Base-by-base conservation (phyloP, 2,329 filamentous ascomycete species). In the Pseudodiploospora longispora region DNA sequence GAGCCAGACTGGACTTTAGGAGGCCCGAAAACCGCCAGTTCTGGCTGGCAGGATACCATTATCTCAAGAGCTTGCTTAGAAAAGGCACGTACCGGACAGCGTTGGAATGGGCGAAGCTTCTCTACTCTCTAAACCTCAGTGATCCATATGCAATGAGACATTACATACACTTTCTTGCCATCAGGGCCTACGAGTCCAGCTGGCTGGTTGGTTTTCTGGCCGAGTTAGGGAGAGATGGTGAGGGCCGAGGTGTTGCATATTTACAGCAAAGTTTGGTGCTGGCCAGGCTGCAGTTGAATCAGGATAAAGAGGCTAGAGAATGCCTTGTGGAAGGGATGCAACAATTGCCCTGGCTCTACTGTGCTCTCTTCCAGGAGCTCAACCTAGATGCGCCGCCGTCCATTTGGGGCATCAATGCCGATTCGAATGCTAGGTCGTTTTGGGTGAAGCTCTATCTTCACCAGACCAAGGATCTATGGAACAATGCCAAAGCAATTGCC, bases 11-110 rank as follows among this genome's bases (percentile, higher is more conserved):
- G 7, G 80, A 91, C 57, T 97, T 96, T 59, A 67, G 74, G 19
- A 74, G 87, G 33, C 83, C 85, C 0, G 90, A 95, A 61, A 97
- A 97, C 61, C 78, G 93, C 36, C 91, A 97, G 62, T 82, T 98
- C 51, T 95, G 87, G 82, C 78, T 97, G 32, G 86, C 88, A 1
- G 86, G 83, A 6, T 95, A 89, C 71, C 82, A 90, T 53, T 96
- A 96, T 56, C 83, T 97, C 55, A 80, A 78, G 54, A 93, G 87
- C 52, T 71, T 98, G 27, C 76, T 88, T 10, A 82, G 88, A 66
- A 91, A 94, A 55, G 89, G 90, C n/a, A 96, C 91, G 1, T 95
- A 88, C 72, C 78, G 89, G 38, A 97, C 93, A 1, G 88, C 89
- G 0, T 80, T 95, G 39, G 93, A 97, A 63, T 98, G 93, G 90